Percentiles rank a stretch among this genome's conserved stretches.
Evolutionary conservation across 495 filamentous ascomycete species (phyloP).

Genomic region (Trichodelitschia bisporula): DNA sequence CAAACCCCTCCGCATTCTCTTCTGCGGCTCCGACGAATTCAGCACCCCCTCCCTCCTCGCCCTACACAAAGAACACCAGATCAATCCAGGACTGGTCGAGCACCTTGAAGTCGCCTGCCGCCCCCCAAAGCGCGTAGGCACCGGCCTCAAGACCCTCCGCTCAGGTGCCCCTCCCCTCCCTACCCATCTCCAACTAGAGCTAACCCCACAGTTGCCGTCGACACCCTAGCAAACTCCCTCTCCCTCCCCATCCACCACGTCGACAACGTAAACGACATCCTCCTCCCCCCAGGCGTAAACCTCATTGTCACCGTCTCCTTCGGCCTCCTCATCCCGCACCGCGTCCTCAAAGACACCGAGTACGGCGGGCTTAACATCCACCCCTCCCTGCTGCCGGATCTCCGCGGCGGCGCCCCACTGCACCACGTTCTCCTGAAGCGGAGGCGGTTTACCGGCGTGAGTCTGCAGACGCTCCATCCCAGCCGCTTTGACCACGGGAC

Average conservation of each 20-base stretch:
- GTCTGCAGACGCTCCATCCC: slow-evolving; percentile 62
- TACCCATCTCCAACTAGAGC: too few species aligned
- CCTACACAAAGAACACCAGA: slow-evolving; percentile 32
- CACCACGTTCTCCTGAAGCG: slow-evolving; percentile 48
- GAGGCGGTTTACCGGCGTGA: slow-evolving; percentile 36
- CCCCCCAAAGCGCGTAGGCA: slow-evolving; percentile 47
- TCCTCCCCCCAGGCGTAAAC: slow-evolving; percentile 26
- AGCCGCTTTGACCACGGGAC: slow-evolving; percentile 50
- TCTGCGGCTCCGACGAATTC: slow-evolving; percentile 86
- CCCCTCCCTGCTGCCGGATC: slow-evolving; percentile 74
- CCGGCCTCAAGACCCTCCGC: slow-evolving; percentile 42
- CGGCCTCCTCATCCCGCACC: slow-evolving; percentile 62
- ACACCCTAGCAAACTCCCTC: not conserved
- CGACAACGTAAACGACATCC: slow-evolving; percentile 8
- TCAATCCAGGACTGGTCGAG: slow-evolving; percentile 27
- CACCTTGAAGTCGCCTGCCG: slow-evolving; percentile 78
- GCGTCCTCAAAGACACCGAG: slow-evolving; percentile 37
- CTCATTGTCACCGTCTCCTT: slow-evolving; percentile 92
- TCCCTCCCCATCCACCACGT: slow-evolving; percentile 4
- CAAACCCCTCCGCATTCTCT: slow-evolving; percentile 67
- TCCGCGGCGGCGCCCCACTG: slow-evolving; percentile 40
- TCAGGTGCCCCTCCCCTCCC: too few species aligned
- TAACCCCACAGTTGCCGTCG: not conserved
- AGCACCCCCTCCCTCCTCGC: slow-evolving; percentile 58
- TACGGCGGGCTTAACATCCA: slow-evolving; percentile 90